phyloP scores from a whole-genome alignment of 768 basidiomycete genomes.

The Gautieria morchelliformis region DNA sequence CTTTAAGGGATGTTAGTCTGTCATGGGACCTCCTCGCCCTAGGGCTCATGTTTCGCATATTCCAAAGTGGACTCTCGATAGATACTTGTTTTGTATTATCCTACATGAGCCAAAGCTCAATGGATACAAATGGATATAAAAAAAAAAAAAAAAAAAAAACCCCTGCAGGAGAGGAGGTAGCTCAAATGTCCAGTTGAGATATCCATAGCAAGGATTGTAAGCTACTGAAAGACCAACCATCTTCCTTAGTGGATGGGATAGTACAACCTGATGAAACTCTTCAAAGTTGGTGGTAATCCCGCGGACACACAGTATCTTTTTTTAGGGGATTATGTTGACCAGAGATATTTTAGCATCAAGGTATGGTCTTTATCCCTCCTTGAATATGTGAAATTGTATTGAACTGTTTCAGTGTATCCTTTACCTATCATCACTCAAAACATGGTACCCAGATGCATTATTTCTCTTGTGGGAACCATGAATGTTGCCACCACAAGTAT shows the following conservation, averaged over 20 bases:
- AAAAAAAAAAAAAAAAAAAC: no score
- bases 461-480: conserved; percentile 98
- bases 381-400: neutral
- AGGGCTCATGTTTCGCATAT: no score
- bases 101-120: no score
- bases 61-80: no score
- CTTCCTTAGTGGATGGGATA: conserved; percentile 27
- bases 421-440: conserved; percentile 96
- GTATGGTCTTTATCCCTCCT: conserved; percentile 28
- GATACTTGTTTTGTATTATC: no score
- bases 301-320: conserved; percentile 89
- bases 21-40: no score
- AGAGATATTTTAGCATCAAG: conserved; percentile 92
- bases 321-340: conserved; percentile 87
- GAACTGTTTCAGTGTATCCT: conserved; percentile 73
- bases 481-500: conserved; percentile 99
- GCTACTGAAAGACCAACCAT: no score
- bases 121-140: no score
- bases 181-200: no score
- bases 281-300: conserved; percentile 91
- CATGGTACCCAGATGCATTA: conserved; percentile 96
- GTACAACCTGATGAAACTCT: conserved; percentile 94
- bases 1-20: no score
- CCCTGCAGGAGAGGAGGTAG: no score
- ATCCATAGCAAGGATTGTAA: no score